These are phyloP conservation scores for Paxillus rubicundulus DNA, from an alignment of 768 basidiomycete genomes.

Conservation along the genomic window DNA sequence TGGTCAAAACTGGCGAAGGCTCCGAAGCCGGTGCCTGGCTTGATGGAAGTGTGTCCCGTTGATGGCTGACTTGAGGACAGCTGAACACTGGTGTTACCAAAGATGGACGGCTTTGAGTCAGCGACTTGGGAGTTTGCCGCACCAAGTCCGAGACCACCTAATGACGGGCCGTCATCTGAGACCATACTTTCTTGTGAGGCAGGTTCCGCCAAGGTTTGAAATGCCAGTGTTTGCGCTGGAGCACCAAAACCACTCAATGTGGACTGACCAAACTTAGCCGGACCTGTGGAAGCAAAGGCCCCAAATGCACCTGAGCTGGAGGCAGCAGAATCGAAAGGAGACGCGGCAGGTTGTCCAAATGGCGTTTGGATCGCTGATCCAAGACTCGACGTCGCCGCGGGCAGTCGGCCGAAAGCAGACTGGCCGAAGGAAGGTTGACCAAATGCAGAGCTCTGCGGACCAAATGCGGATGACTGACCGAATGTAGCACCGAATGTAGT, in stretches of 20 bases:
- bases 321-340: slow-evolving; percentile 22
- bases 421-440: slow-evolving; percentile 31
- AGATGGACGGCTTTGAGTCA: slow-evolving; percentile 31
- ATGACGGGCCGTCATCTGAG: slow-evolving; percentile 28
- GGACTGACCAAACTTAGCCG: slow-evolving; percentile 33
- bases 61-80: slow-evolving; percentile 13
- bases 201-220: slow-evolving; percentile 15
- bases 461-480: slow-evolving; percentile 32
- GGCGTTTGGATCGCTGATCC: slow-evolving; percentile 14
- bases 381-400: slow-evolving; percentile 10
- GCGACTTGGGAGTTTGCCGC: slow-evolving; percentile 19
- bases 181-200: slow-evolving; percentile 20
- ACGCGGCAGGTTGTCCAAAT: slow-evolving; percentile 18
- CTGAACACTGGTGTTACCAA: slow-evolving; percentile 25
- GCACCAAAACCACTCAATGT: slow-evolving; percentile 22
- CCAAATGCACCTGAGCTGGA: slow-evolving; percentile 30
- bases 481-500: slow-evolving; percentile 39
- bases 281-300: slow-evolving; percentile 29
- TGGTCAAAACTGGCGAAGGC: slow-evolving; percentile 24
- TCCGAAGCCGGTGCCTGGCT: slow-evolving; percentile 36
- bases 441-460: slow-evolving; percentile 27
- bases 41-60: slow-evolving; percentile 24
- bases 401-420: slow-evolving; percentile 14
- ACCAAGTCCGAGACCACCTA: slow-evolving; percentile 35
- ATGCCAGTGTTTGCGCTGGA: slow-evolving; percentile 5